A percentile compares a stretch with the other conserved stretches of the same genome.
Conservation (phyloP, 148 eudicot species). For the Selenicereus undatus region DNA sequence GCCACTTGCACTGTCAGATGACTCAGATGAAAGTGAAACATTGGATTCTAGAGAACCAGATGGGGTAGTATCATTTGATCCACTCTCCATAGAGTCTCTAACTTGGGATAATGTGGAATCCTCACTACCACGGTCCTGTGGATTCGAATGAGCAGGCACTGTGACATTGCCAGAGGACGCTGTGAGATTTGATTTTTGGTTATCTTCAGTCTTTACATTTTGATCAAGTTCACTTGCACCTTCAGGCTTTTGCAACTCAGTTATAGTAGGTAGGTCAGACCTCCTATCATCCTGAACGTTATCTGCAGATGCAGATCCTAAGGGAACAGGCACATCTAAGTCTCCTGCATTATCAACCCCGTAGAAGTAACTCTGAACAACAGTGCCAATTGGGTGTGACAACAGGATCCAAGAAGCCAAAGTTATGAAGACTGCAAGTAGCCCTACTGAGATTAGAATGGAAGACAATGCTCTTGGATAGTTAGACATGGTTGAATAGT, state of each 20-base stretch:
- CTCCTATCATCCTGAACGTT: slow-evolving; percentile 3
- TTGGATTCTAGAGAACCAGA: background rate
- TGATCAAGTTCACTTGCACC: background rate
- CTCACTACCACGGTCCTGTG: background rate
- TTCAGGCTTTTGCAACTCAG: slow-evolving; percentile 9
- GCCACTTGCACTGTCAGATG: background rate
- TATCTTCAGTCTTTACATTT: background rate
- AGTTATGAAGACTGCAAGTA: slow-evolving; percentile 64
- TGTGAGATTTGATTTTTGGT: background rate
- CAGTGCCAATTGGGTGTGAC: slow-evolving; percentile 64
- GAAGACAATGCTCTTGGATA: slow-evolving; percentile 65
- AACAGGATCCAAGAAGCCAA: slow-evolving; percentile 61
- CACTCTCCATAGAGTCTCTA: background rate
- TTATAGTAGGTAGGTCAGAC: background rate
- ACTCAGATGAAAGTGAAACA: background rate
- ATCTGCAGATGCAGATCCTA: slow-evolving; percentile 10
- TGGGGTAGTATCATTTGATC: background rate
- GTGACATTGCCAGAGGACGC: slow-evolving; percentile 19
- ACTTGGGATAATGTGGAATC: background rate
- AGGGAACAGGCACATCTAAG: slow-evolving; percentile 23
- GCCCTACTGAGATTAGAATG: slow-evolving; percentile 52
- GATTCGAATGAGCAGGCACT: slow-evolving; percentile 1
- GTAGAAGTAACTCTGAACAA: slow-evolving; percentile 60
- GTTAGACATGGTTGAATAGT: slow-evolving; percentile 25
- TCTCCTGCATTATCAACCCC: slow-evolving; percentile 33